Percentiles rank a stretch among this genome's conserved stretches.
These are phyloP conservation scores for Ammopiptanthus mongolicus DNA, from an alignment of 306 rosid genomes.

Conservation along the genomic window DNA sequence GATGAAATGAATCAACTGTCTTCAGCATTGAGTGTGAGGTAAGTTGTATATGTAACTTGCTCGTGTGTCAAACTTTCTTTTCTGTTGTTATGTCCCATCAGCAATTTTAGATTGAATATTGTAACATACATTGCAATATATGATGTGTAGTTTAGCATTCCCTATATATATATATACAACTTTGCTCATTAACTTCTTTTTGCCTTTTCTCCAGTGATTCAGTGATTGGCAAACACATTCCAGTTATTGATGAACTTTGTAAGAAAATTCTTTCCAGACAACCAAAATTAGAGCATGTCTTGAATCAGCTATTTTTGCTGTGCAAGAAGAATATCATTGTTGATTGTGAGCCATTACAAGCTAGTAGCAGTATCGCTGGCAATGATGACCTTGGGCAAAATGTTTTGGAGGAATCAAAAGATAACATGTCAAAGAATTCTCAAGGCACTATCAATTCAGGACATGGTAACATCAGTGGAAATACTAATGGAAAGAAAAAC, in stretches of 20 bases:
- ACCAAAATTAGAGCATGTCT: background rate
- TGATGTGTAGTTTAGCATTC: too few relatives aligned
- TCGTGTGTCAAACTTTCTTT: too few relatives aligned
- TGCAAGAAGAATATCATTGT: background rate
- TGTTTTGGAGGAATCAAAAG: background rate
- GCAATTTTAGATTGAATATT: background rate
- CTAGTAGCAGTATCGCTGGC: background rate
- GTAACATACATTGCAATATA: too few relatives aligned
- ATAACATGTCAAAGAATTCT: background rate
- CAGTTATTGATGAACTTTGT: background rate
- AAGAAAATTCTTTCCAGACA: background rate
- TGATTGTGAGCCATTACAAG: conserved; percentile 2
- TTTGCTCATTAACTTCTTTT: background rate
- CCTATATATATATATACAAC: too few relatives aligned
- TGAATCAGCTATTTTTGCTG: background rate
- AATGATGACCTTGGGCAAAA: background rate
- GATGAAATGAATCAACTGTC: too few relatives aligned
- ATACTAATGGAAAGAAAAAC: background rate
- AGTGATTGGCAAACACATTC: too few relatives aligned
- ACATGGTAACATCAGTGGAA: background rate
- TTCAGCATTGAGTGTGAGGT: too few relatives aligned
- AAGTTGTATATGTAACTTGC: background rate
- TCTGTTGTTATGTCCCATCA: background rate
- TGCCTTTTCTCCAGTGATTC: background rate
- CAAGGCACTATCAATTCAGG: background rate